phyloP scores from a whole-genome alignment of 768 basidiomycete genomes.

The Leccinum subgranulosum region DNA sequence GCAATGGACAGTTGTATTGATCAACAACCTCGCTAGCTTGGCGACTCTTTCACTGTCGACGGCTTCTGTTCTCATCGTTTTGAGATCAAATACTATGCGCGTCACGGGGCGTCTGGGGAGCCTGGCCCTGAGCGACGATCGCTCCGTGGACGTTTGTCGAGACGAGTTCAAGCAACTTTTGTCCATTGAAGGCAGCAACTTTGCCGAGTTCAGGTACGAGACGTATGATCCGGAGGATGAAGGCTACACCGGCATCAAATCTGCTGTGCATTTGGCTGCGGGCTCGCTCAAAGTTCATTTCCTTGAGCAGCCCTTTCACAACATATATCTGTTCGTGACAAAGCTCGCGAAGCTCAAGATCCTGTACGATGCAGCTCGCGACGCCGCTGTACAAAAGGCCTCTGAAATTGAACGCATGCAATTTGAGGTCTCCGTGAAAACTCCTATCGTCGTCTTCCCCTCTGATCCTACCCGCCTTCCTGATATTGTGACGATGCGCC shows the following conservation, averaged over 20 bases:
- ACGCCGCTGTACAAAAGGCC: conserved; percentile 88
- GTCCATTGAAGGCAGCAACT: conserved; percentile 90
- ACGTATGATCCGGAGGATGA: conserved; percentile 78
- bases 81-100: conserved; percentile 69
- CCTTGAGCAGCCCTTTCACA: conserved; percentile 86
- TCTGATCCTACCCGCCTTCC: conserved; percentile 54
- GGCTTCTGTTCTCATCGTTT: conserved; percentile 77
- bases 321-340: conserved; percentile 76
- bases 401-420: conserved; percentile 94
- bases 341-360: conserved; percentile 91
- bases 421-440: conserved; percentile 85
- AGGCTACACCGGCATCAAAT: conserved; percentile 75
- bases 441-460: conserved; percentile 91
- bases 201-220: conserved; percentile 92
- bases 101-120: conserved; percentile 82
- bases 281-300: conserved; percentile 89
- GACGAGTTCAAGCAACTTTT: conserved; percentile 80
- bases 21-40: conserved; percentile 65
- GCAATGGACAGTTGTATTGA: conserved; percentile 58
- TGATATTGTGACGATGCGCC: conserved; percentile 74
- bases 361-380: conserved; percentile 90
- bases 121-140: conserved; percentile 77
- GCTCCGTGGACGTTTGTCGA: conserved; percentile 44
- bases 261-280: conserved; percentile 75
- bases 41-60: conserved; percentile 90